These are phyloP conservation scores for Verbascum thapsus DNA, from an alignment of 257 asterid species.

Conservation along the genomic window DNA sequence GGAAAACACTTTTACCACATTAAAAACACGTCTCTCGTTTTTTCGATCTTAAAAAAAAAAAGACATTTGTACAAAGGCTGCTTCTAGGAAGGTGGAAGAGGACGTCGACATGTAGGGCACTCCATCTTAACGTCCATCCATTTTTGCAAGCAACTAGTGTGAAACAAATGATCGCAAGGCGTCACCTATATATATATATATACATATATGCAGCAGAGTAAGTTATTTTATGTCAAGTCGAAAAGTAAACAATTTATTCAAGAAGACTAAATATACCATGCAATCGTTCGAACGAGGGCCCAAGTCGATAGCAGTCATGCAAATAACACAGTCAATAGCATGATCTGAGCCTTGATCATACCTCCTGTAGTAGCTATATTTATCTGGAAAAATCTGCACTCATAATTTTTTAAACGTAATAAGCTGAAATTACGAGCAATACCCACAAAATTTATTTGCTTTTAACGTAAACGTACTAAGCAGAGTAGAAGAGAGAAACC, in stretches of 20 bases:
- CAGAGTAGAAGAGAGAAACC: too few species aligned
- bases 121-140: constrained; percentile 99
- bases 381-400: constrained; percentile 87
- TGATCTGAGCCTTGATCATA: constrained; percentile 61
- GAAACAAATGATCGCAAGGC: constrained; percentile 97
- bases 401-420: constrained; percentile 18
- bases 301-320: constrained; percentile 90
- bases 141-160: constrained; percentile 82
- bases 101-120: constrained; percentile 96
- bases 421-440: constrained; percentile 12
- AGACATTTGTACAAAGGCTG: constrained; percentile 33
- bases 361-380: constrained; percentile 82
- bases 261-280: too few species aligned
- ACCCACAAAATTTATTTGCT: too few species aligned
- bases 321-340: constrained; percentile 82
- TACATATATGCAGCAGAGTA: neutral
- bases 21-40: constrained; percentile 39
- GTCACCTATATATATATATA: too few species aligned
- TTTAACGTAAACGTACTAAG: too few species aligned
- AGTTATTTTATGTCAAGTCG: too few species aligned
- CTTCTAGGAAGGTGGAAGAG: constrained; percentile 93
- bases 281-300: constrained; percentile 78
- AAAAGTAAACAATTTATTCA: neutral
- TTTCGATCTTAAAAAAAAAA: constrained; percentile 18
- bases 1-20: too few species aligned